Base-by-base conservation (phyloP, 2,329 filamentous ascomycete genomes). In the Colletotrichum echinochloae region DNA sequence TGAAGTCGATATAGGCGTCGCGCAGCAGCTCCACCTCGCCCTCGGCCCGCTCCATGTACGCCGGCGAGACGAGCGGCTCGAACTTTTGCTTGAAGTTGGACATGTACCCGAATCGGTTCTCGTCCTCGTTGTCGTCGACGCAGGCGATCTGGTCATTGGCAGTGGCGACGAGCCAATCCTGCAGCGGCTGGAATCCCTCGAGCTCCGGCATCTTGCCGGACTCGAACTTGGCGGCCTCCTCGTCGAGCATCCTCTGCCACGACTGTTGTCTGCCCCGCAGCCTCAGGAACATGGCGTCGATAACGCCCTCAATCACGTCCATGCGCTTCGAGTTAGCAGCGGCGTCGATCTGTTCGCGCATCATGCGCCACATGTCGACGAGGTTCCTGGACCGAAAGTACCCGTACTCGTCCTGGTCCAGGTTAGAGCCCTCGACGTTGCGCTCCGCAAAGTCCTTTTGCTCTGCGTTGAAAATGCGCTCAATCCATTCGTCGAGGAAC, bases 111-210 rank as follows among this genome's bases (percentile, higher is more conserved):
- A 92, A 84, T 39, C 92, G 90, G 70, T 89, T 89, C 63, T 90
- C 89, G 63, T 93, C 92, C 72, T 94, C 92, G 74, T 92, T 92
- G 78, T 98, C 97, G 80, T 98, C 96, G 77, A 99, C 97, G 81
- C 94, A 98, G 66, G 95, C 95, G 79, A 99, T 98, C 81, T 99
- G 96, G 82, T 99, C 96, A 83, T 99, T 99, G 75, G 97, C 96
- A 67, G 97, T 94, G 55, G 96, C 95, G 63, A 99, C 91, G 66
- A 99, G 91, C 94, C 95, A 99, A 83, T 99, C 96, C 79, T 97
- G 93, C 35, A 97, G 84, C 3, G 92, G 89, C 79, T 97, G 94
- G 77, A 92, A 91, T 20, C 90, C 88, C 63, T 92, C 89, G 11
- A 90, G 80, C 59, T 90, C 89, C 5, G 85, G 79, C 16, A 83